Evolutionary conservation across 371 early-diverging fungal species (phyloP), one percentile per base, ranked within the genome.

Genomic region (Capillidium heterosporum): DNA sequence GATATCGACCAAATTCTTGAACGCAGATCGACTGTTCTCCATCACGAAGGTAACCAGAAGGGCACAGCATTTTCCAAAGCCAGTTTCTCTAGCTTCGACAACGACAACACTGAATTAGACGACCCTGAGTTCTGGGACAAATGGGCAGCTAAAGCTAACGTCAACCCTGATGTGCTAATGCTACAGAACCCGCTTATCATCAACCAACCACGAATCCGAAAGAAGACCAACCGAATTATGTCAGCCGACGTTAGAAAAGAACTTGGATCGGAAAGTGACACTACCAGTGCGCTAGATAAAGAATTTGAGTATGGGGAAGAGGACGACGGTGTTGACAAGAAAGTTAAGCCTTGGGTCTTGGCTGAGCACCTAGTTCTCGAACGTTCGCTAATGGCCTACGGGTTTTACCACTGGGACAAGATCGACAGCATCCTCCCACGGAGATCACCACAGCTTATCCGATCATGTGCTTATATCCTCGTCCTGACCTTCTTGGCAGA

Each of bases 101-200:
- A 73, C 3, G 71, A 71, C 43, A 73, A 74, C 50, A 80, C 89
- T 0, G 93, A 92, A 53, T 71, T 97, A 2, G 85, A 97, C 57
- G 97, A 97, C 67, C 95, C 97, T 1, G 78, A 90, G 58, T 97
- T 97, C 67, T 97, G 97, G 97, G 91, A 93, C 62, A 94, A 94
- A 67, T 84, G 92, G 71, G 90, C 95, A 0, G 73, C 81, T 40
- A 80, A 80, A 55, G 89, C 88, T 27, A 72, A 85, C 31, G 71
- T 90, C 31, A 75, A 85, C 42, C 64, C 77, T 1, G 74, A 70
- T 8, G 80, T 83, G 8, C 61, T 64, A 8, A 69, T 65, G 2
- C 66, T 71, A 41, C 71, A 71, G 26, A 72, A 73, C 44, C 69
- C 74, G 11, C 62, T 89, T 51, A 85, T 87, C 48, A 61, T 86